Evolutionary conservation across 2,329 filamentous ascomycete species (phyloP).

Genomic region (Pezicula carpinea): DNA sequence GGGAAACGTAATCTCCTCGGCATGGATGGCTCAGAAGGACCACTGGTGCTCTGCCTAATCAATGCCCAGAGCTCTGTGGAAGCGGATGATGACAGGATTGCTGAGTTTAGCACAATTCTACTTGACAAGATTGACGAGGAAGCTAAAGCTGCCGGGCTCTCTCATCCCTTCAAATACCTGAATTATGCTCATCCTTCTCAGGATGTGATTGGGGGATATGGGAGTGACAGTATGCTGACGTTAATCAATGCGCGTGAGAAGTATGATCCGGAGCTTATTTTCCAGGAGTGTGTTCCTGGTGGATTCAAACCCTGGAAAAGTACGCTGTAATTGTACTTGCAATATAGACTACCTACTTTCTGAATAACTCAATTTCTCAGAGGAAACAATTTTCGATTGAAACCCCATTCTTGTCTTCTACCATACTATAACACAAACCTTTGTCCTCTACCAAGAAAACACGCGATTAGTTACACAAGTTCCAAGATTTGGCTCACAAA

Average conservation of each 20-base stretch:
- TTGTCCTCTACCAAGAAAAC: too few relatives aligned
- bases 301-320: constrained; percentile 9
- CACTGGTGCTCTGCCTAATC: background rate
- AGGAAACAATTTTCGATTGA: too few relatives aligned
- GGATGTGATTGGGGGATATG: constrained; percentile 38
- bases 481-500: too few relatives aligned
- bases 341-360: too few relatives aligned
- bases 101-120: background rate
- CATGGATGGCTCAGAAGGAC: constrained; percentile 4
- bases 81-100: background rate
- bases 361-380: too few relatives aligned
- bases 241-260: constrained; percentile 27
- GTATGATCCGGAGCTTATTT: constrained; percentile 34
- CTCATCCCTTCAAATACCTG: constrained; percentile 29
- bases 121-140: background rate
- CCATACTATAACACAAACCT: too few relatives aligned
- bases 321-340: background rate
- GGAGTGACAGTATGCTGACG: constrained; percentile 31
- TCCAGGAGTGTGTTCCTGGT: constrained; percentile 24
- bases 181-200: constrained; percentile 42
- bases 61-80: background rate
- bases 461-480: too few relatives aligned
- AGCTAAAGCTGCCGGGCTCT: background rate
- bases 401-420: too few relatives aligned
- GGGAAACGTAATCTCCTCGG: constrained; percentile 5